Percentiles rank a stretch among this genome's conserved stretches.
These are phyloP conservation scores for Penicillium sp. DNA, from an alignment of 2,329 filamentous ascomycete genomes.

Conservation along the genomic window DNA sequence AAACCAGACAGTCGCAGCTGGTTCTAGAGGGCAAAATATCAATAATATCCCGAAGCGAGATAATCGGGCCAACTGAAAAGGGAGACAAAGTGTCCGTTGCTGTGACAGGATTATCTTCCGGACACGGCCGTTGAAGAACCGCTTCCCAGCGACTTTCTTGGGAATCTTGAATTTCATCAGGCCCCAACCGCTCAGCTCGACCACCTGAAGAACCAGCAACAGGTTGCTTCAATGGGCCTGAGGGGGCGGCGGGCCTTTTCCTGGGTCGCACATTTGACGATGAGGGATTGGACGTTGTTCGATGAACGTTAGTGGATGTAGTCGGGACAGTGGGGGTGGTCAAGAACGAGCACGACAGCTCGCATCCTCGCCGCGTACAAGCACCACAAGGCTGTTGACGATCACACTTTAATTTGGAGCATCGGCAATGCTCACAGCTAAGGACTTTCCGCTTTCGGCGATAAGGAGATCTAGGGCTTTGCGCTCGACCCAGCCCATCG, in stretches of 20 bases:
- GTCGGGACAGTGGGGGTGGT: neutral
- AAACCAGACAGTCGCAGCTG: constrained; percentile 20
- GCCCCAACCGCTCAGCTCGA: neutral
- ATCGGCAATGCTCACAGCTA: neutral
- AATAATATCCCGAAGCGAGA: constrained; percentile 13
- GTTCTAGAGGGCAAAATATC: constrained; percentile 10
- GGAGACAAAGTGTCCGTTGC: constrained; percentile 4
- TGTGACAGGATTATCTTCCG: neutral
- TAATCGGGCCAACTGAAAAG: constrained; percentile 12
- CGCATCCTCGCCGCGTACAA: neutral
- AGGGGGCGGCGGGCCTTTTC: neutral
- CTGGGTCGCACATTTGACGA: neutral
- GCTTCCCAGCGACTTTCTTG: constrained; percentile 1
- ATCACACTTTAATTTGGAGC: neutral
- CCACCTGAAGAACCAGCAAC: neutral
- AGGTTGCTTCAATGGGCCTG: neutral
- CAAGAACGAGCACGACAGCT: neutral
- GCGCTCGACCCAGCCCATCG: neutral
- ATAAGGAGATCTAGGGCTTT: neutral
- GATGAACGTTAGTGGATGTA: neutral
- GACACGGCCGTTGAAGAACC: constrained; percentile 3
- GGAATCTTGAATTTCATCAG: neutral
- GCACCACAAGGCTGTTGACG: neutral
- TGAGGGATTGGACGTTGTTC: neutral
- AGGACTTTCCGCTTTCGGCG: neutral